Base-by-base conservation (phyloP, 2,329 filamentous ascomycete species). In the Pyricularia grisea region DNA sequence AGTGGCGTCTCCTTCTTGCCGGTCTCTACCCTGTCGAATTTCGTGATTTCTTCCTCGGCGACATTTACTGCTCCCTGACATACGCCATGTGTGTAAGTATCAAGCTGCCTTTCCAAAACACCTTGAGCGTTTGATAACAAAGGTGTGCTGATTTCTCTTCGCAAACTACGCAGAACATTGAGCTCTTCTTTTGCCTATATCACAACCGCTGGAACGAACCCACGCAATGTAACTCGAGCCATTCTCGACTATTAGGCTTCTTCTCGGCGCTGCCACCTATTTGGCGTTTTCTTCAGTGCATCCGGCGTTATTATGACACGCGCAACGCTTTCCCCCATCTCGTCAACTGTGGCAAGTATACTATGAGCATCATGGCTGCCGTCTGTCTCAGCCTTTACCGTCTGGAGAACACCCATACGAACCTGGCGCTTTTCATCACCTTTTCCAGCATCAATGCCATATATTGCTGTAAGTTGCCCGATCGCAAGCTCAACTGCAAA, bases 21-120 rank as follows among this genome's bases (percentile, higher is more conserved):
- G 94, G 94, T 4, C 77, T 97, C 25, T 97, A 96, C 75, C 93
- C 93, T 1, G 95, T 99, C 67, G 94, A 98, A 77, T 99, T 98
- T 77, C 88, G 94, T 70, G 95, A 99, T 79, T 98, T 99, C 80
- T 98, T 97, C 79, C 85, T 98, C 0, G 95, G 95, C 68, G 95
- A 99, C 77, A 97, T 98, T 84, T 97, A 97, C 78, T 98, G 94
- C 79, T 98, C 95, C 2, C 83, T 97, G 69, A 97, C 94, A 6
- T 99, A 99, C 78, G 87, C 90, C 20, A 92, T 92, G 79, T 90
- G 92, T 71, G 92, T 94, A 84, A 81, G 91, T 87, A 7, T 2
- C 30, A 20, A 10, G 3, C 20, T 25, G 28, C 30, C 2, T 66
- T 31, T 4, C 30, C 42, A n/a, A 9, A 5, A 67, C 28, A 14